phyloP scores from a whole-genome alignment of 1,284 basidiomycete species.

The Malassezia furfur region DNA sequence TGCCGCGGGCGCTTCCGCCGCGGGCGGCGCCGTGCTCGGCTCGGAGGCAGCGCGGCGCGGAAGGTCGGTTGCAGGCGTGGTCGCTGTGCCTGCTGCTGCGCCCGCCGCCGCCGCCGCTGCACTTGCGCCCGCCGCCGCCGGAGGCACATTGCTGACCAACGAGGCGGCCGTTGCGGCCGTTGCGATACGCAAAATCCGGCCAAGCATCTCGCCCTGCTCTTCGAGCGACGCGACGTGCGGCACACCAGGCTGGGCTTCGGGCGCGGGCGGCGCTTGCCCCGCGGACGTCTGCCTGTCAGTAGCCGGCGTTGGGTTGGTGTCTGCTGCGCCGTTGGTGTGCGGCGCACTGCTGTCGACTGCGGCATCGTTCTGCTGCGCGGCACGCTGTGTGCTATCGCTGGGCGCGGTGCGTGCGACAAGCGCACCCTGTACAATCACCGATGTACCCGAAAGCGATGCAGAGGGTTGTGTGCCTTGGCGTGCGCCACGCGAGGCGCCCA shows the following conservation, averaged over 20 bases:
- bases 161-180: slow-evolving; percentile 44
- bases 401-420: slow-evolving; percentile 27
- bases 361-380: background rate
- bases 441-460: slow-evolving; percentile 23
- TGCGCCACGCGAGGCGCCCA: slow-evolving; percentile 4
- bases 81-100: background rate
- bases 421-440: slow-evolving; percentile 44
- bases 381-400: background rate
- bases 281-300: background rate
- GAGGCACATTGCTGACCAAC: slow-evolving; percentile 25
- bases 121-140: background rate
- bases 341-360: background rate
- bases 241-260: slow-evolving; percentile 2
- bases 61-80: too few relatives aligned
- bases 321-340: background rate
- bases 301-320: background rate
- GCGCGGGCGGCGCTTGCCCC: background rate
- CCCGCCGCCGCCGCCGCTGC: background rate
- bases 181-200: slow-evolving; percentile 38
- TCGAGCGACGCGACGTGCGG: slow-evolving; percentile 37
- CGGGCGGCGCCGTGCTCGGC: background rate
- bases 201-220: slow-evolving; percentile 45
- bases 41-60: too few relatives aligned
- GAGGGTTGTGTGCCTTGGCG: background rate
- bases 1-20: background rate